Base-by-base conservation (phyloP, 352 stramenopile genomes). In the Phytopythium ostracodes region DNA sequence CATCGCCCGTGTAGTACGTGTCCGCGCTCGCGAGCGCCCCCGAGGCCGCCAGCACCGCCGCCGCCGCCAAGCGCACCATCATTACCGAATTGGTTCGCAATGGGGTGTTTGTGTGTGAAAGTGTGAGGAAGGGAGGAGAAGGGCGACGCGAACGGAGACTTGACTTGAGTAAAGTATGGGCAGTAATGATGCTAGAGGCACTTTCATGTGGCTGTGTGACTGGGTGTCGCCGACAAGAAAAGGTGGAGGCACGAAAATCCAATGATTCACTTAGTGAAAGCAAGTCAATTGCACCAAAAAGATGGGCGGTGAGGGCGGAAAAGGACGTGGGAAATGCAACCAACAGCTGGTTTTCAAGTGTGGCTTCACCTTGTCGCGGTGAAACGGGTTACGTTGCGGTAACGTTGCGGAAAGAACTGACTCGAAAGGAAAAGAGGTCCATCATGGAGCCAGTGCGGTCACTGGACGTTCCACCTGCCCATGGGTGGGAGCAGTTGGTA, bases 1-100 rank as follows among this genome's bases (percentile, higher is more conserved):
- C 76, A 10, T 84, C 73, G 11, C 79, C 79, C 0, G 62, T 69
- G 57, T 68, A 86, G 60, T 73, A 77, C 6, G 44, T 52, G 44
- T 73, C 61, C 4, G 31, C 65, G 11, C 43, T 42, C 22, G 61
- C 56, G 47, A 69, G 17, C 5, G 55, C 59, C 35, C 73, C 47
- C 1, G 56, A 25, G 2, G 60, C 62, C 27, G 62, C 56, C 22
- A 20, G 11, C 7, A 57, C 17, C 1, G 31, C 22, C 22, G 33
- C 11, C 14, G 31, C 22, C 22, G 36, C 5, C 14, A 50, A 14
- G 6, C 20, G 27, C n/a, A 22, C 20, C 55, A 25, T 50, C 7
- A 35, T 24, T 15, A 7, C 27, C 51, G 51, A 14, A 14, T 43
- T 14, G 29, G 7, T 18, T 44, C 15, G 17, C 14, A 6, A 6